phyloP scores from a whole-genome alignment of 495 filamentous ascomycete genomes.

The Xylaria longipes region DNA sequence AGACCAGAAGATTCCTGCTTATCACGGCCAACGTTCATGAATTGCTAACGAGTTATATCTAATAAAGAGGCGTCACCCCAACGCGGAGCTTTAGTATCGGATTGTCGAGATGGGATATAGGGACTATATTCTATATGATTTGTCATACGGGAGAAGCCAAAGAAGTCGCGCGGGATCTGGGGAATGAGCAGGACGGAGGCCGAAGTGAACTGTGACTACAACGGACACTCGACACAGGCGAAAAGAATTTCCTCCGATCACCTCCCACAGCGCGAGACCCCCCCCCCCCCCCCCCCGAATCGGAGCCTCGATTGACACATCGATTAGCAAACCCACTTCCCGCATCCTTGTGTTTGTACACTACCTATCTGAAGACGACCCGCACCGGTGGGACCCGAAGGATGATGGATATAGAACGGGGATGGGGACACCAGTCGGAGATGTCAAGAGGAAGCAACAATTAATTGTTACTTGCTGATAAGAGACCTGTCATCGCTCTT shows the following conservation, averaged over 20 bases:
- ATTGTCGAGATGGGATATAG: constrained; percentile 1
- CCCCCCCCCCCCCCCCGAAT: neutral
- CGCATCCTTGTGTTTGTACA: constrained; percentile 11
- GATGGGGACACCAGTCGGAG: neutral
- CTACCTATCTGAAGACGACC: constrained; percentile 13
- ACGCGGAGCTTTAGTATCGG: neutral
- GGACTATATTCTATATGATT: neutral
- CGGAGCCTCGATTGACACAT: constrained; percentile 25
- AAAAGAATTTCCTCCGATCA: constrained; percentile 11
- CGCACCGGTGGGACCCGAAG: constrained; percentile 17
- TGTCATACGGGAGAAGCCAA: neutral
- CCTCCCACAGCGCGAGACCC: neutral
- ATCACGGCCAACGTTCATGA: neutral
- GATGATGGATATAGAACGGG: constrained; percentile 13
- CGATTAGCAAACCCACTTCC: constrained; percentile 5
- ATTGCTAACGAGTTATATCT: constrained; percentile 14
- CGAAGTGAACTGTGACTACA: constrained; percentile 1
- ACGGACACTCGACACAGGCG: neutral
- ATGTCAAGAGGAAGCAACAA: neutral
- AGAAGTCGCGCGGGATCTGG: neutral
- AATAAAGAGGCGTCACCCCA: neutral
- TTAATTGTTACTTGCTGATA: neutral
- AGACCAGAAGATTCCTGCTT: neutral
- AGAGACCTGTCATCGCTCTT: neutral
- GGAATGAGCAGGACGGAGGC: neutral